Evolutionary conservation across 306 rosid genomes (phyloP).

Genomic region (Styphnolobium japonicum): DNA sequence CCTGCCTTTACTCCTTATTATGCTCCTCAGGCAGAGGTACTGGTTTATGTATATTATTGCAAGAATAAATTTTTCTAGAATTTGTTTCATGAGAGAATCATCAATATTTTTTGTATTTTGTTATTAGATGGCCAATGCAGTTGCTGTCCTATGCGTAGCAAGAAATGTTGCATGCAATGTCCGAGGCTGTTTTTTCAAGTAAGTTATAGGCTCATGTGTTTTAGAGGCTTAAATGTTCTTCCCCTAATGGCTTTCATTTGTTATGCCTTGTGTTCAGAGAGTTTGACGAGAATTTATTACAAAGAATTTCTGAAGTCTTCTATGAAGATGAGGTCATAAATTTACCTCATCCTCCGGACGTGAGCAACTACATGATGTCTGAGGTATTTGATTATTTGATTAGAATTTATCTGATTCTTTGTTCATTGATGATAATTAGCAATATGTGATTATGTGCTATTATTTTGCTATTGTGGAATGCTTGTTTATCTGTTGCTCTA

Average conservation of each 20-base stretch:
- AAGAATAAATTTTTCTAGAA: neutral
- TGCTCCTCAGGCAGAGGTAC: conserved; percentile 98
- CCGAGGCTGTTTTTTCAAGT: conserved; percentile 89
- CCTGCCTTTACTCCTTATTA: conserved; percentile 92
- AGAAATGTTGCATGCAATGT: conserved; percentile 95
- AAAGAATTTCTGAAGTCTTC: conserved; percentile 68
- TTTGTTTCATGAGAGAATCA: neutral
- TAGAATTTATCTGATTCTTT: conserved; percentile 21
- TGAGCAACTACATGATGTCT: conserved; percentile 85
- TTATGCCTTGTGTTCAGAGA: conserved; percentile 56
- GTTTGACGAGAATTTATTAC: conserved; percentile 79
- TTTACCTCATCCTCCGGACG: conserved; percentile 92
- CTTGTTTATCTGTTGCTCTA: conserved; percentile 20
- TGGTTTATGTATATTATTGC: conserved; percentile 1
- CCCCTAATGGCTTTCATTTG: conserved; percentile 14
- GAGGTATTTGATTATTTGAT: conserved; percentile 86
- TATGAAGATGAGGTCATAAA: conserved; percentile 78
- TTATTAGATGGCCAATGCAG: conserved; percentile 71
- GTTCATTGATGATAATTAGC: conserved; percentile 13
- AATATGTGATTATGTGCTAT: neutral
- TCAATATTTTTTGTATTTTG: conserved; percentile 3
- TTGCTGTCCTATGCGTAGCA: conserved; percentile 93
- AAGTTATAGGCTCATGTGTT: conserved; percentile 35
- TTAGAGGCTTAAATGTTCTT: conserved; percentile 8
- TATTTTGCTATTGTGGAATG: neutral